Percentiles rank a stretch among this genome's conserved stretches.
phyloP scores from a whole-genome alignment of 2,329 filamentous ascomycete species.

The Fusarium caatingaense region DNA sequence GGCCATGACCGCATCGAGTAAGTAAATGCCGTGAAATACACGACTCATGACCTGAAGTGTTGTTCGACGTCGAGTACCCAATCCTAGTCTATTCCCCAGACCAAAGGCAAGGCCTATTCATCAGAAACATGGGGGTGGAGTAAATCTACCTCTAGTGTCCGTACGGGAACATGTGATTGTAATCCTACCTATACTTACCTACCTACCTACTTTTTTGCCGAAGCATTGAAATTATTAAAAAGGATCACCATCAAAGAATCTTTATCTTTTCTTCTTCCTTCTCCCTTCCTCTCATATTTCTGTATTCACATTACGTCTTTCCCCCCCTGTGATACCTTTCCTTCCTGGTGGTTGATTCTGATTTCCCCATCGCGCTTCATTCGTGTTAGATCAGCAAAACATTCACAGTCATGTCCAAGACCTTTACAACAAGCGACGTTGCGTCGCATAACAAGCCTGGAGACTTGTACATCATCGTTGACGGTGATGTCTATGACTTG shows the following conservation, averaged over 20 bases:
- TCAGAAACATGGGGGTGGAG: slow-evolving; percentile 28
- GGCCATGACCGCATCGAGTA: slow-evolving; percentile 39
- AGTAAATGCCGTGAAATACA: slow-evolving; percentile 11
- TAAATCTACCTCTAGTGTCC: slow-evolving; percentile 2
- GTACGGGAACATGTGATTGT: slow-evolving; percentile 42
- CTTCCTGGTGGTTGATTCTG: slow-evolving; percentile 1
- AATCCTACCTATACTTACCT: not conserved
- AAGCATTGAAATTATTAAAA: slow-evolving; percentile 40
- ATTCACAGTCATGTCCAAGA: slow-evolving; percentile 79
- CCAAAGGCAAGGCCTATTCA: not conserved
- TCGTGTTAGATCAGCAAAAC: slow-evolving; percentile 6
- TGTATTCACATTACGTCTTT: slow-evolving; percentile 2
- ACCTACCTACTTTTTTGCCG: slow-evolving; percentile 33
- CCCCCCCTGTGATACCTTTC: slow-evolving; percentile 4
- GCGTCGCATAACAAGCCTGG: slow-evolving; percentile 90
- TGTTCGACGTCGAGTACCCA: slow-evolving; percentile 3
- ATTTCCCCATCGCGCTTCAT: slow-evolving; percentile 2
- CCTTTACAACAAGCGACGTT: slow-evolving; percentile 86
- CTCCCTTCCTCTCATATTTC: slow-evolving; percentile 1
- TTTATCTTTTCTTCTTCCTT: not conserved
- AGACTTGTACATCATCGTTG: slow-evolving; percentile 89
- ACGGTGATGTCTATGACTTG: slow-evolving; percentile 95
- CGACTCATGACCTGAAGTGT: slow-evolving; percentile 37
- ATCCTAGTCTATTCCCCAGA: slow-evolving; percentile 12
- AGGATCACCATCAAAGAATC: slow-evolving; percentile 11